Evolutionary conservation across 805 yeast genomes (phyloP).

Genomic region (Brettanomyces sp.): DNA sequence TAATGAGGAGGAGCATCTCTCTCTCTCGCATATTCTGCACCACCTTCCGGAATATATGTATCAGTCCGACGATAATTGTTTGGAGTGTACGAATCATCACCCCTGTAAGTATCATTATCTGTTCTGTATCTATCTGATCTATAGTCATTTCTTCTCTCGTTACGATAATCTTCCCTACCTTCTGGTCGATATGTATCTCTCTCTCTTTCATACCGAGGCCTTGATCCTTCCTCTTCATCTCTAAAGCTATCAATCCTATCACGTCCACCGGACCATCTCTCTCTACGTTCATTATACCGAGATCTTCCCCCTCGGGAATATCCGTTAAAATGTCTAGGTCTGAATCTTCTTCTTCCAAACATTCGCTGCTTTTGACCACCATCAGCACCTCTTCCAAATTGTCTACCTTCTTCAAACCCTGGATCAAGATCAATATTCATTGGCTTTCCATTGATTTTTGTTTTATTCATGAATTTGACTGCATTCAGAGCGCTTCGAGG

Average conservation of each 20-base stretch:
- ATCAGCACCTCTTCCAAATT: conserved; percentile 83
- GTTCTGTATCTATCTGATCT: conserved; percentile 4
- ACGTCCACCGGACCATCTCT: not conserved
- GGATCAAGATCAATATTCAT: conserved; percentile 90
- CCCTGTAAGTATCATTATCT: not conserved
- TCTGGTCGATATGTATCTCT: not conserved
- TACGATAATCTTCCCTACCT: not conserved
- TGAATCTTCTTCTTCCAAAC: conserved; percentile 5
- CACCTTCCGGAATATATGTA: no score
- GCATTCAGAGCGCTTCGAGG: conserved; percentile 72
- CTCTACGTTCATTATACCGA: not conserved
- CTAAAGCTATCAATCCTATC: not conserved
- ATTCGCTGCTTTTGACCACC: conserved; percentile 69
- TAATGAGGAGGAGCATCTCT: no score
- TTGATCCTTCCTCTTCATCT: not conserved
- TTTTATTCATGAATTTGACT: conserved; percentile 70
- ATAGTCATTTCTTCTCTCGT: conserved; percentile 1
- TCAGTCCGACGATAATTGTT: not conserved
- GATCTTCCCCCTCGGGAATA: not conserved
- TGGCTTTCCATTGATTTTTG: conserved; percentile 73
- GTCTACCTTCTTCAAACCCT: conserved; percentile 92
- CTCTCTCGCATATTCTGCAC: no score
- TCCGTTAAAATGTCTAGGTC: conserved; percentile 12
- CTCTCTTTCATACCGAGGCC: not conserved
- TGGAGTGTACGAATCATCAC: not conserved